Base-by-base conservation (phyloP, 176 grass and related monocot genomes). In the Eragrostis nindensis region DNA sequence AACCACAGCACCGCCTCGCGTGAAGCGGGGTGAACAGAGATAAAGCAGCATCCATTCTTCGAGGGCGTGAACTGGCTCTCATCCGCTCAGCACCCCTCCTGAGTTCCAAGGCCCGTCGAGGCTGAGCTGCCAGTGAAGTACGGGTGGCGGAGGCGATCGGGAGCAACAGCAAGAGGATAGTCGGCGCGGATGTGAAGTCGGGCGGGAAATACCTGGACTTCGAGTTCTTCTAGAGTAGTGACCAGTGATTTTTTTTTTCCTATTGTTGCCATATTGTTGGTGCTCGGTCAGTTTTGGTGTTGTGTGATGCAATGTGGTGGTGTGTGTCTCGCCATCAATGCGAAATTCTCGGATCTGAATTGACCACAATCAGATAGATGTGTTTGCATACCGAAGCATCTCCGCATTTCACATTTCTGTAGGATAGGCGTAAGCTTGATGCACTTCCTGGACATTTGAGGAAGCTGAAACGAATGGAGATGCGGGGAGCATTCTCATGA, bases 1-100 rank as follows among this genome's bases (percentile, higher is more conserved):
- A 98, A 18, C 92, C 95, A 0, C 95, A 94, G 83, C 86, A 94
- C 62, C 87, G 95, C 2, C 87, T 98, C 5, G 95, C 0, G 92
- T 92, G 83, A 98, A 98, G 83, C 85, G 90, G 67, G 95, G 95
- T 0, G 95, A 0, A 92, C 92, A 16, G 95, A 98, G 90, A 98
- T 98, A 72, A 98, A 98, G 82, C 95, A 94, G 74, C 95, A 98
- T 26, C 88, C 86, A 0, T 98, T 94, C 80, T 98, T 98, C 15
- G 92, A 94, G 67, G 95, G 92, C 14, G 92, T 98, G 60, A 98
- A 98, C 71, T 98, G 95, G 95, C 95, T 43, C 88, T 98, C 73
- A 98, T 98, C 71, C 87, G 92, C 16, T 98, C 83, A 91, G 91
- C 81, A 94, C 86, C 0, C 92, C 95, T 25, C 95, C 95, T 3